Base-by-base conservation (phyloP, 495 filamentous ascomycete genomes). In the Penicillium diatomitis region DNA sequence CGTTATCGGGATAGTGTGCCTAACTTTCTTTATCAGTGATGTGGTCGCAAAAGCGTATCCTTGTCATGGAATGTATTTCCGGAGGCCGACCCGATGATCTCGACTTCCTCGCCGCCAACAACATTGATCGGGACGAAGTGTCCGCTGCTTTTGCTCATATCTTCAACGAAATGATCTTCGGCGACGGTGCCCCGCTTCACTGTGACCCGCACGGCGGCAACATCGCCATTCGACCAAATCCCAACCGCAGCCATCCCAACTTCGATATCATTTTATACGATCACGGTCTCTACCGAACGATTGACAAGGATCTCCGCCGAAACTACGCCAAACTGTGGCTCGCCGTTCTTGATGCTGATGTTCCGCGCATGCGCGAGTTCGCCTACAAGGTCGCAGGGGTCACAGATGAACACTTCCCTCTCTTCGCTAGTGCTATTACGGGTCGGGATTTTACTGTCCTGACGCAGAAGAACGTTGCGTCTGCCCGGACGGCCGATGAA, bases 141-240 rank as follows among this genome's bases (percentile, higher is more conserved):
- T 94, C 90, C 5, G 92, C 94, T 0, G 85, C 91, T 0, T 69
- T 99, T 4, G 84, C 91, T 3, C 82, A 83, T 41, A 90, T 96
- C 48, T 99, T 99, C 77, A 99, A 99, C 71, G 90, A 96, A 64
- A 99, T 99, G 94, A 95, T 99, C 49, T 99, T 99, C 56, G 91
- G 92, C 31, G 81, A 83, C 41, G 73, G 84, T 51, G 90, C 92
- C 2, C 87, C 91, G 0, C 72, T 99, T 33, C 94, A 99, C 69
- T 99, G 94, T 65, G 94, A 99, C 60, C 94, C 94, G 3, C 94
- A 99, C 59, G 92, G 90, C 46, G 94, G 94, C 32, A 99, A 99
- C 63, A 87, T 97, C 31, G 92, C 94, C 30, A 89, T 99, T 51
- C 81, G 92, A 30, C 79, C 81, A 56, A 90, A 89, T 56, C 54